Conservation (phyloP, 768 basidiomycete genomes). For the Boletus insuetus region DNA sequence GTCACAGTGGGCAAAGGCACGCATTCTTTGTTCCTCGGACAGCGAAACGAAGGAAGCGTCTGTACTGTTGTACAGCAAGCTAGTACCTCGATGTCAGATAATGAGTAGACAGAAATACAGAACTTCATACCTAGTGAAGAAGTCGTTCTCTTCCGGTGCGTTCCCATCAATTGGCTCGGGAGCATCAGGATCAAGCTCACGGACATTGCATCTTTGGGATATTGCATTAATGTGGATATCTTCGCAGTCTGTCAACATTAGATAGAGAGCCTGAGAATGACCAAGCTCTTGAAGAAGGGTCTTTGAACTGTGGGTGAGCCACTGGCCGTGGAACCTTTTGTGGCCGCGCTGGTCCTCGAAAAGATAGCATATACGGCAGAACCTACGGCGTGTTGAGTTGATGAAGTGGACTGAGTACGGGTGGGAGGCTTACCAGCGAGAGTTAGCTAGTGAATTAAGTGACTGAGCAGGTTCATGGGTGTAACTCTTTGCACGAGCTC, state of each 20-base stretch:
- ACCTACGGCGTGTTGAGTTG: constrained; percentile 44
- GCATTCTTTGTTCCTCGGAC: constrained; percentile 33
- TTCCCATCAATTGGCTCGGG: constrained; percentile 47
- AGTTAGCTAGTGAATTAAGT: constrained; percentile 53
- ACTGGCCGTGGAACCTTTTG: constrained; percentile 69
- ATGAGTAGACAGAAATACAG: neutral
- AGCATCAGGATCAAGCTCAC: constrained; percentile 38
- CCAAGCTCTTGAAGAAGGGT: constrained; percentile 65
- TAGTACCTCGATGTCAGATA: constrained; percentile 21
- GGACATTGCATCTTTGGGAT: constrained; percentile 54
- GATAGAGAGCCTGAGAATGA: constrained; percentile 58
- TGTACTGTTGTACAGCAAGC: constrained; percentile 51
- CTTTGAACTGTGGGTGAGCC: constrained; percentile 62
- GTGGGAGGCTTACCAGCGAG: constrained; percentile 51
- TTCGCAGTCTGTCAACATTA: constrained; percentile 53
- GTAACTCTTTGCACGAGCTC: constrained; percentile 40
- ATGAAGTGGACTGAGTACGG: neutral
- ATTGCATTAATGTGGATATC: constrained; percentile 55
- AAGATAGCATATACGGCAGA: constrained; percentile 65
- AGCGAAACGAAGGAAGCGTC: constrained; percentile 46
- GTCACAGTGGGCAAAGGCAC: constrained; percentile 30
- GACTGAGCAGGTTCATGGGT: constrained; percentile 42
- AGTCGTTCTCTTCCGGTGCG: constrained; percentile 41
- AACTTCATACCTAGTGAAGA: constrained; percentile 52
- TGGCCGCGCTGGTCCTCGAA: constrained; percentile 39